These are phyloP conservation scores for Penicillium sclerotiorum DNA, from an alignment of 2,329 filamentous ascomycete genomes.

Conservation along the genomic window DNA sequence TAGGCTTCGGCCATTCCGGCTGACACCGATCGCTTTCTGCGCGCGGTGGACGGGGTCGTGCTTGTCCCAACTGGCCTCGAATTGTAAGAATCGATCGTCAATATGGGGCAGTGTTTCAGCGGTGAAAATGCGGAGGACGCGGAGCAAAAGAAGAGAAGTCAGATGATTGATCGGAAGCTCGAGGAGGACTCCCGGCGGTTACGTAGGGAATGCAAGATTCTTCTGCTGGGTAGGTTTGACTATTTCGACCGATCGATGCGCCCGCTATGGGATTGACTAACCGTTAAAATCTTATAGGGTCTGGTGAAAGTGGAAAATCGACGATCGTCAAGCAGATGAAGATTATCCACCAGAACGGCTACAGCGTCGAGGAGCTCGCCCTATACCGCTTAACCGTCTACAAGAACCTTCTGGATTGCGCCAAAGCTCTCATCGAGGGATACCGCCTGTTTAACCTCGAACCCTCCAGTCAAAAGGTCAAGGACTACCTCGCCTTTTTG, in stretches of 20 bases:
- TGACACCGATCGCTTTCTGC: slow-evolving; percentile 29
- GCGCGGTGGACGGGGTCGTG: slow-evolving; percentile 25
- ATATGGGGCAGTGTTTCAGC: slow-evolving; percentile 94
- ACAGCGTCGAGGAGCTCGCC: slow-evolving; percentile 88
- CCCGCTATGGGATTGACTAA: slow-evolving; percentile 13
- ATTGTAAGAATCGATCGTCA: slow-evolving; percentile 22
- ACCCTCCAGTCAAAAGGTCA: slow-evolving; percentile 70
- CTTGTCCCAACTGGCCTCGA: slow-evolving; percentile 23
- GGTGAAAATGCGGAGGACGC: slow-evolving; percentile 75
- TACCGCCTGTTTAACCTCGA: slow-evolving; percentile 91
- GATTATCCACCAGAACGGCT: slow-evolving; percentile 98
- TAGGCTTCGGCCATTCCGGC: slow-evolving; percentile 28
- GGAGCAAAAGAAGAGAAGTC: slow-evolving; percentile 94
- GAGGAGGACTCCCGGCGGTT: slow-evolving; percentile 93
- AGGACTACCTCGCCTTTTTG: slow-evolving; percentile 75
- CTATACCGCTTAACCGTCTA: slow-evolving; percentile 96
- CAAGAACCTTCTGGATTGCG: slow-evolving; percentile 97
- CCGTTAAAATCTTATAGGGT: slow-evolving; percentile 64
- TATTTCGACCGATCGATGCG: not conserved
- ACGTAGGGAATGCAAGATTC: slow-evolving; percentile 97
- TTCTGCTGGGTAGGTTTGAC: slow-evolving; percentile 74
- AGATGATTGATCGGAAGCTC: slow-evolving; percentile 89
- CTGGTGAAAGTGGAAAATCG: slow-evolving; percentile 97
- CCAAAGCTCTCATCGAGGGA: slow-evolving; percentile 86
- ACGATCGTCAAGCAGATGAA: slow-evolving; percentile 99